Percentiles rank a stretch among this genome's conserved stretches.
Conservation (phyloP, 441 rosid species). For the Jatropha multifida region DNA sequence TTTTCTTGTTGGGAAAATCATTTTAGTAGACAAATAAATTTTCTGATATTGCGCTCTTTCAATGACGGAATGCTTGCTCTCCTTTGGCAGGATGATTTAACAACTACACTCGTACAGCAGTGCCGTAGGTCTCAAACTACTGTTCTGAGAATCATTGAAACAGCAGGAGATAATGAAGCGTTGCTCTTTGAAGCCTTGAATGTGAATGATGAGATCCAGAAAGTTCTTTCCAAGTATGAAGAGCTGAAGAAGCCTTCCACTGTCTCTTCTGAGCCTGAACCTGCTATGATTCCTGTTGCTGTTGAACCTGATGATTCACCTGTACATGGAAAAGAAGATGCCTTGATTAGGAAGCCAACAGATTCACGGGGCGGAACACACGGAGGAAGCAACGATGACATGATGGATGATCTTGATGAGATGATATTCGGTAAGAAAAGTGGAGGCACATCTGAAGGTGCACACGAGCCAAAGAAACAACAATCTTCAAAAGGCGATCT, state of each 20-base stretch:
- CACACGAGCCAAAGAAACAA: conserved; percentile 52
- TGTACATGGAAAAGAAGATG: conserved; percentile 50
- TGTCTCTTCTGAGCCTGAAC: conserved; percentile 53
- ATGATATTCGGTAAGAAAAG: conserved; percentile 89
- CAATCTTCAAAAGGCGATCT: conserved; percentile 67
- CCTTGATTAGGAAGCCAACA: conserved; percentile 62
- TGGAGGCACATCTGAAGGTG: conserved; percentile 48
- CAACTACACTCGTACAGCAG: conserved; percentile 62
- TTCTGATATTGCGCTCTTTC: background rate
- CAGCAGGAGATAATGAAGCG: conserved; percentile 83
- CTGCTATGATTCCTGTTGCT: conserved; percentile 85
- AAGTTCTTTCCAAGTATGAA: conserved; percentile 63
- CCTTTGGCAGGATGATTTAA: conserved; percentile 68
- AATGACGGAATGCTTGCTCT: conserved; percentile 2
- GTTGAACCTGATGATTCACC: conserved; percentile 79
- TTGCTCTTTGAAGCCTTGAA: conserved; percentile 80
- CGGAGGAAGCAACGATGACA: conserved; percentile 66
- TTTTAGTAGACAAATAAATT: background rate
- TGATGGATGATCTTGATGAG: conserved; percentile 94
- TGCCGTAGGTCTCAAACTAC: conserved; percentile 60
- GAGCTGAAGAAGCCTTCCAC: conserved; percentile 58
- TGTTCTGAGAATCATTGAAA: conserved; percentile 74
- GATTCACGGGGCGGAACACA: conserved; percentile 49
- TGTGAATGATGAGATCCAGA: conserved; percentile 78
- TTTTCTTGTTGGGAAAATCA: background rate